These are phyloP conservation scores for Chaetomiaceae sp. DNA, from an alignment of 2,329 filamentous ascomycete species.

Conservation along the genomic window DNA sequence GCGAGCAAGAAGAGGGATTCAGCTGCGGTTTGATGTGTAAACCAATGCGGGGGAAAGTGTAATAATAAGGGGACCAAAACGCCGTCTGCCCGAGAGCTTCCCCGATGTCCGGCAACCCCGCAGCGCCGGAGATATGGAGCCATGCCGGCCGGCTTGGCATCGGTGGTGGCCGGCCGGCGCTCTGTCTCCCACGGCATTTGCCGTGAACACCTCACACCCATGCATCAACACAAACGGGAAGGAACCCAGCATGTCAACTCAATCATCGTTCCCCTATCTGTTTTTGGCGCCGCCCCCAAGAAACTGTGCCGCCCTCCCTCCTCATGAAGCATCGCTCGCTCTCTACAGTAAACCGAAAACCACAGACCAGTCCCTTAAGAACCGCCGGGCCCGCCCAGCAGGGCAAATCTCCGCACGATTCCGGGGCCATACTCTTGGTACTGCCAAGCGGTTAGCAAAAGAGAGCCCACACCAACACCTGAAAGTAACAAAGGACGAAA, in stretches of 20 bases:
- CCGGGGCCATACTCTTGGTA: slow-evolving; percentile 96
- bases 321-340: slow-evolving; percentile 21
- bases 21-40: too few relatives aligned
- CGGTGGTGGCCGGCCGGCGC: too few relatives aligned
- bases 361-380: slow-evolving; percentile 44
- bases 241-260: slow-evolving; percentile 6
- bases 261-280: slow-evolving; percentile 21
- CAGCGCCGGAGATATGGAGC: slow-evolving; percentile 4
- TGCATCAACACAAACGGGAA: neutral
- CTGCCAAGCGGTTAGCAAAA: slow-evolving; percentile 40
- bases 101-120: neutral
- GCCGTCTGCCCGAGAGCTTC: too few relatives aligned
- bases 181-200: too few relatives aligned
- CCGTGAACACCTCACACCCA: neutral
- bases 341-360: slow-evolving; percentile 14
- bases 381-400: slow-evolving; percentile 86
- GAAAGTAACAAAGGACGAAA: slow-evolving; percentile 1
- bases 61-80: too few relatives aligned
- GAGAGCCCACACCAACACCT: neutral
- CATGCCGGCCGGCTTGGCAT: slow-evolving; percentile 12
- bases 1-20: too few relatives aligned
- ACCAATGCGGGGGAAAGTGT: too few relatives aligned
- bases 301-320: slow-evolving; percentile 16
- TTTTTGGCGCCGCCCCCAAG: slow-evolving; percentile 21
- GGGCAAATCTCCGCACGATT: slow-evolving; percentile 90